Evolutionary conservation across 148 eudicot genomes (phyloP).

Genomic region (Silene latifolia): DNA sequence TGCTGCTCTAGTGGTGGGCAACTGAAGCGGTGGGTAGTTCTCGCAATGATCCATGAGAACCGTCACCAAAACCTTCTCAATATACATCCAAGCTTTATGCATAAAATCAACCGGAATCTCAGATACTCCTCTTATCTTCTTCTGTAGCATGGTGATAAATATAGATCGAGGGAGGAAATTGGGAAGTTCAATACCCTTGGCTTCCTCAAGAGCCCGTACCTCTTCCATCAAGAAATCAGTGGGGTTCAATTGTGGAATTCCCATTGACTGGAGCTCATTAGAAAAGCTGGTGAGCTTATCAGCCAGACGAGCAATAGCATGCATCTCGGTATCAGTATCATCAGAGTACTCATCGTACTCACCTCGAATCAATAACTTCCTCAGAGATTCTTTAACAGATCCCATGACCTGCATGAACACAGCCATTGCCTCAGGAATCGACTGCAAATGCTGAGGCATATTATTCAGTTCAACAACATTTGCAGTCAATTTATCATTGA

Average conservation of each 20-base stretch:
- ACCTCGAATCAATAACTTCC: conserved; percentile 42
- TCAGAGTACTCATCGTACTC: conserved; percentile 56
- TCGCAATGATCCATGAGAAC: conserved; percentile 29
- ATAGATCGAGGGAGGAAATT: conserved; percentile 51
- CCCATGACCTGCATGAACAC: conserved; percentile 46
- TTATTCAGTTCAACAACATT: conserved; percentile 35
- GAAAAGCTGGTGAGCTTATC: conserved; percentile 30
- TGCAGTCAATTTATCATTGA: conserved; percentile 32
- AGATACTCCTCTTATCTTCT: conserved; percentile 35
- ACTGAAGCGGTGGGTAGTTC: conserved; percentile 34
- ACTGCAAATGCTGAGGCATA: conserved; percentile 40
- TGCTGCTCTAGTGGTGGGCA: conserved; percentile 22
- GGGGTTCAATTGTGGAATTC: neutral
- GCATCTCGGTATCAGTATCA: conserved; percentile 27
- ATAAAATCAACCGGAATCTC: conserved; percentile 32
- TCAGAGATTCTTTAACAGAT: conserved; percentile 44
- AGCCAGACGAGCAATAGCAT: conserved; percentile 41
- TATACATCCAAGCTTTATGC: conserved; percentile 30
- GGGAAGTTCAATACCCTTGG: conserved; percentile 46
- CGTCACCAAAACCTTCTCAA: conserved; percentile 24
- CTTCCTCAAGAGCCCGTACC: conserved; percentile 37
- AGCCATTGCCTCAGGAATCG: conserved; percentile 41
- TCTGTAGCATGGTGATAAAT: conserved; percentile 34
- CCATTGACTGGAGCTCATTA: conserved; percentile 22
- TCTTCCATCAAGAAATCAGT: conserved; percentile 40